Base-by-base conservation (phyloP, 2,329 filamentous ascomycete species). In the Chalara sp. region DNA sequence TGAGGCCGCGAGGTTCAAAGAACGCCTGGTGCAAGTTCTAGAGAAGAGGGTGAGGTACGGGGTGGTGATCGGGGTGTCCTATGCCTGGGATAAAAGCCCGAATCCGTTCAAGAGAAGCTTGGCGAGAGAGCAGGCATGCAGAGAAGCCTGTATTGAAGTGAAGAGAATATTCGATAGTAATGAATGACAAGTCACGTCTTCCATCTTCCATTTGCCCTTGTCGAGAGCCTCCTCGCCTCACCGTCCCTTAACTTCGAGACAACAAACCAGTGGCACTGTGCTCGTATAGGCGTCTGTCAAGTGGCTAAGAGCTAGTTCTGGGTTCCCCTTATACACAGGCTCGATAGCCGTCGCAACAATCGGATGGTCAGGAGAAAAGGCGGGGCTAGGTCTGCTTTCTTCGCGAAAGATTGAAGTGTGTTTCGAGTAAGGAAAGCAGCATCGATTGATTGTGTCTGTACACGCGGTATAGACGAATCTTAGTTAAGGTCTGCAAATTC, bases 351-450 rank as follows among this genome's bases (percentile, higher is more conserved):
- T 35, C 53, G 45, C 43, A 49, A 56, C 50, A n/a, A 28, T 43
- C 12, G 52, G 52, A 32, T 54, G 48, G 32, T 56, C 52, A 41
- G 47, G 53, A 33, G 52, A 53, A 48, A 56, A 56, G 44, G 52
- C 54, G 39, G 54, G 48, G 52, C 50, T 47, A 56, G 54, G 47
- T 56, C 52, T 53, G 54, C 54, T 51, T 56, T 56, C 46, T 55
- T 56, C 40, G 52, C 50, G 32, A 56, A 54, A 37, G 54, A 56
- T 48, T 54, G 46, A 32, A 52, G 53, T 51, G 43, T 30, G 49
- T 56, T 46, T 50, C 51, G 35, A 32, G 52, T 52, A 46, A 56
- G 52, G 48, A 54, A 55, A 44, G 44, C 45, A 33, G 48, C 41
- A 41, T 56, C 50, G 37, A 56, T 52, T 30, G 52, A 54, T 50